Evolutionary conservation across 768 basidiomycete species (phyloP), one percentile per base, ranked within the genome.

Genomic region (Tulasnella sp.): DNA sequence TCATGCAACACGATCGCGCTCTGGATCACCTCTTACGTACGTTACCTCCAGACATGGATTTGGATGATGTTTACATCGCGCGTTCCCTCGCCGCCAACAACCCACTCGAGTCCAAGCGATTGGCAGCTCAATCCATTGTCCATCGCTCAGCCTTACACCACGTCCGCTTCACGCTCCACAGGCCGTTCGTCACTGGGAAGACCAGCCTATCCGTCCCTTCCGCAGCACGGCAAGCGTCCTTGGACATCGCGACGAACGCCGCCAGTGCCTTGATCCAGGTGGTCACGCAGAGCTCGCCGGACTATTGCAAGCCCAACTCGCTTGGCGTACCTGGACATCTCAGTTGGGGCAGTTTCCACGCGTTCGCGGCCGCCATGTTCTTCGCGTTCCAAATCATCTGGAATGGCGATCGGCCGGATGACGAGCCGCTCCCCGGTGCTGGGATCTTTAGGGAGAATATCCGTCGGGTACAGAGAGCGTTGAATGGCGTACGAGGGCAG

Each of bases 381-480:
- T 88, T 90, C 78, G 85, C 86, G n/a, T 89, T 89, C 73, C 87
- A 90, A 66, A 78, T 90, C 51, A 84, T 89, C 66, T 79, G 83
- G 34, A 83, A 86, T 65, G 84, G 86, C 52, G 85, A 86, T 62
- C 86, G 88, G 64, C 34, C 34, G 15, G 15, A 38, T 15, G 34
- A 38, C 7, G 34, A 38, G 34, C 34, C 34, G 34, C 34, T 38
- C 15, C 84, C 85, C 47, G 87, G 85, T 24, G 85, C 85, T 44
- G 80, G 79, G 27, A 75, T 87, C 34, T 88, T 88, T 73, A 84
- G 87, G 19, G 78, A 79, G 32, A 85, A 83, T 66, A 85, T 91
- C 66, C 79, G 78, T 65, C 85, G 83, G 68, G 82, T 43, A 29
- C 27, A 23, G 47, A 48, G 47, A 11, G 5, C 47, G 27, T 29